Base-by-base conservation (phyloP, 2,329 filamentous ascomycete species). In the Alternaria dauci region DNA sequence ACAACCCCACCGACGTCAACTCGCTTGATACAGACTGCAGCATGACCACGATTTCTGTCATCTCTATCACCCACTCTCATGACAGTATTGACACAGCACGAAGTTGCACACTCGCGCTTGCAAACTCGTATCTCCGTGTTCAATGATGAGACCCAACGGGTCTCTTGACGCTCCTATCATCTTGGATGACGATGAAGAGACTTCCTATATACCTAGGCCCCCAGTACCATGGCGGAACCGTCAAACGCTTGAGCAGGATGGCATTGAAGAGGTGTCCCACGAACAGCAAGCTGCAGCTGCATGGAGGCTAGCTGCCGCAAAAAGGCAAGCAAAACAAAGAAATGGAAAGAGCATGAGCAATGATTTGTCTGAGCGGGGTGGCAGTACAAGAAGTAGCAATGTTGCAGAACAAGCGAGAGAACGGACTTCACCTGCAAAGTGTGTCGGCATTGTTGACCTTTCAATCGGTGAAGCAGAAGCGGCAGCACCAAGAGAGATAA, bases 191-290 rank as follows among this genome's bases (percentile, higher is more conserved):
- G 41, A 47, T 28, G 26, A 48, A 3, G 4, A 34, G 34, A 28
- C 52, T 16, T 6, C 14, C 38, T 23, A 41, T 44, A 9, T 26
- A 16, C 39, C 57, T 28, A n/a, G n/a, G 5, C 8, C 28, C 7
- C 18, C 42, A 8, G 46, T 26, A 23, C 52, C 30, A 30, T 14
- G 48, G 32, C 48, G 23, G 12, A 32, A 42, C 42, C 43, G 36
- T 7, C 58, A 57, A 26, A 61, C 47, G 8, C 48, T 61, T 14
- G 58, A 58, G 12, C 26, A 58, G 20, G 54, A 58, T 58, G 54
- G 50, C 28, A 42, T 61, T 34, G 42, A 61, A 48, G 48, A 58
- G 28, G 20, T 58, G 30, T 38, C 30, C 20, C 8, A 50, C 6
- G 58, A 48, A 41, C 48, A 53, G 36, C 39, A 57, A 53, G 43